A percentile compares a stretch with the other conserved stretches of the same genome.
These are phyloP conservation scores for Paraurostyla sp. DNA, from an alignment of 73 alveolate genomes.

Conservation along the genomic window DNA sequence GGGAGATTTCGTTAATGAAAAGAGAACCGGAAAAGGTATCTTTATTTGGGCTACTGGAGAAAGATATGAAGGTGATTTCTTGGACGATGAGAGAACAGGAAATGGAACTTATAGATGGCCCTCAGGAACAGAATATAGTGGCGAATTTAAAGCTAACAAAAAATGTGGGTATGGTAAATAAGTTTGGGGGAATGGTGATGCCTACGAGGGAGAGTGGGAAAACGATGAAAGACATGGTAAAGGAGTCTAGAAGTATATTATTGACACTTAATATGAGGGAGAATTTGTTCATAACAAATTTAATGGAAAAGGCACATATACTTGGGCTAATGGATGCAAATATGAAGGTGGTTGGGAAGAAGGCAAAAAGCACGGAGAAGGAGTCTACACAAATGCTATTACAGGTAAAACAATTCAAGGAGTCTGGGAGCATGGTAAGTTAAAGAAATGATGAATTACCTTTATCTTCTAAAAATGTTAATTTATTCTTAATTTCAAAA, in stretches of 20 bases:
- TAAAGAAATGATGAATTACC: too few species aligned
- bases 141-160: neutral
- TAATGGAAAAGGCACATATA: neutral
- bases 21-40: too few species aligned
- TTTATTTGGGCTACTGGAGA: neutral
- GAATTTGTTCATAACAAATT: neutral
- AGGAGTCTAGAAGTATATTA: neutral
- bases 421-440: too few species aligned
- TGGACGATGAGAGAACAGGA: too few species aligned
- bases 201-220: slow-evolving; percentile 53
- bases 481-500: too few species aligned
- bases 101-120: too few species aligned
- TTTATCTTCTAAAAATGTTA: too few species aligned
- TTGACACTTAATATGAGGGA: too few species aligned
- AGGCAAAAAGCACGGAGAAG: slow-evolving; percentile 7
- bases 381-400: neutral
- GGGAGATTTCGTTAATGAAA: too few species aligned
- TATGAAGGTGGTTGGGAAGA: slow-evolving; percentile 44
- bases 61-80: neutral
- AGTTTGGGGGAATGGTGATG: slow-evolving; percentile 38
- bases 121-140: slow-evolving; percentile 31
- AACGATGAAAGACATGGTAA: slow-evolving; percentile 50
- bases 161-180: neutral
- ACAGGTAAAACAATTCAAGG: too few species aligned
- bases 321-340: neutral